Evolutionary conservation across 2,329 filamentous ascomycete genomes (phyloP).

Genomic region (Biscogniauxia sp.): DNA sequence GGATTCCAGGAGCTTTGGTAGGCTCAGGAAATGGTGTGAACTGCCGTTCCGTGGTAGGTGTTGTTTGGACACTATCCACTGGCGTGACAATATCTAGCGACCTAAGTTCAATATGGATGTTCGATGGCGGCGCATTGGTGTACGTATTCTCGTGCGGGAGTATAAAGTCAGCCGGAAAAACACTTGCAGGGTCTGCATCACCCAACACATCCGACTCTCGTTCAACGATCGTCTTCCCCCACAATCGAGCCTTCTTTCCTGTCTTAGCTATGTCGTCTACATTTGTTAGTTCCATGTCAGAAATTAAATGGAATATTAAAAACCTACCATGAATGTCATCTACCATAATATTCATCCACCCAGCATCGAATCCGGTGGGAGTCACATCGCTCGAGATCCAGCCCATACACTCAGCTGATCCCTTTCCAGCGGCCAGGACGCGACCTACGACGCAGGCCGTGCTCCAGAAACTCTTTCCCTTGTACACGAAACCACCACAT

Average conservation of each 20-base stretch:
- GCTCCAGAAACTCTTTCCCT: constrained; percentile 67
- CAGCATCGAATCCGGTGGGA: constrained; percentile 50
- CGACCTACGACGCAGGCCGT: constrained; percentile 63
- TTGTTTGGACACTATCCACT: constrained; percentile 43
- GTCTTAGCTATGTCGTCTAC: constrained; percentile 49
- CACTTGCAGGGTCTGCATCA: constrained; percentile 50
- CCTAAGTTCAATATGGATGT: constrained; percentile 48
- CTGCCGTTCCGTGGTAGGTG: constrained; percentile 42
- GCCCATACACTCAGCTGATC: constrained; percentile 64
- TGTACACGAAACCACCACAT: constrained; percentile 63
- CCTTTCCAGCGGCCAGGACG: constrained; percentile 60
- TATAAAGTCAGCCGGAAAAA: constrained; percentile 61
- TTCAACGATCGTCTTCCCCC: constrained; percentile 59
- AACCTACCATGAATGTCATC: constrained; percentile 49
- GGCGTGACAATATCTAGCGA: constrained; percentile 48
- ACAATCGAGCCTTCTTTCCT: constrained; percentile 57
- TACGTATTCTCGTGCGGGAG: constrained; percentile 58
- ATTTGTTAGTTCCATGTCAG: constrained; percentile 19
- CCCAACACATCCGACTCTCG: constrained; percentile 60
- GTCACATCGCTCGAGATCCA: constrained; percentile 63
- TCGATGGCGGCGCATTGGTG: constrained; percentile 43
- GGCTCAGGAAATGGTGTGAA: constrained; percentile 38
- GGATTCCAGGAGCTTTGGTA: constrained; percentile 31
- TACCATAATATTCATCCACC: constrained; percentile 59
- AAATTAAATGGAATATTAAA: constrained; percentile 6